These are phyloP conservation scores for Aspergillus asperescens DNA, from an alignment of 495 filamentous ascomycete species.

Conservation along the genomic window DNA sequence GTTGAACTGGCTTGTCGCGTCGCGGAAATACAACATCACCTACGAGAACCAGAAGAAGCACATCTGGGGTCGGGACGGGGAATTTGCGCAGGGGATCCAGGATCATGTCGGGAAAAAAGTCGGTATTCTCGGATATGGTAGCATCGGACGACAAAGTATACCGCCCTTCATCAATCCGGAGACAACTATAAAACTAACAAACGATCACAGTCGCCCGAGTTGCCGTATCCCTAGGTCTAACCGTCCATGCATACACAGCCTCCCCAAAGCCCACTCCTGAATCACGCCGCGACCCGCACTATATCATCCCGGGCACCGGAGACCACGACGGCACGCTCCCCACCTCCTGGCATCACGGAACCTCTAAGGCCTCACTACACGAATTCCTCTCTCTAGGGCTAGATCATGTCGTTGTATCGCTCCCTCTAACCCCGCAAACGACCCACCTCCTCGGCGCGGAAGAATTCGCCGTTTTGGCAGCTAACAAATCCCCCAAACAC, in stretches of 20 bases:
- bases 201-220: constrained; percentile 51
- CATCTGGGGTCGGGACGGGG: constrained; percentile 27
- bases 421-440: constrained; percentile 69
- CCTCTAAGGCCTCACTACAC: constrained; percentile 53
- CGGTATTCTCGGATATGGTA: constrained; percentile 80
- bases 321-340: constrained; percentile 72
- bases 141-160: constrained; percentile 67
- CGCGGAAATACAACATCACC: constrained; percentile 44
- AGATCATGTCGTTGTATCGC: constrained; percentile 67
- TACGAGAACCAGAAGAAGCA: constrained; percentile 44
- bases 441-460: constrained; percentile 53
- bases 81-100: constrained; percentile 23
- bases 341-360: constrained; percentile 65
- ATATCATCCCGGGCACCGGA: constrained; percentile 69
- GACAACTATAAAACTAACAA: background rate
- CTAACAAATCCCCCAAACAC: constrained; percentile 19
- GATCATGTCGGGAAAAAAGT: constrained; percentile 54
- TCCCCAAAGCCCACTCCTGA: constrained; percentile 50
- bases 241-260: constrained; percentile 77
- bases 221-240: constrained; percentile 68
- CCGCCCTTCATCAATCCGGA: background rate
- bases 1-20: constrained; percentile 52
- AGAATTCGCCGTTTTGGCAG: constrained; percentile 64
- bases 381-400: constrained; percentile 64
- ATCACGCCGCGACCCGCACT: constrained; percentile 58